A percentile compares a stretch with the other conserved stretches of the same genome.
Evolutionary conservation across 2,329 filamentous ascomycete species (phyloP).

Genomic region (Ascochyta koolunga): DNA sequence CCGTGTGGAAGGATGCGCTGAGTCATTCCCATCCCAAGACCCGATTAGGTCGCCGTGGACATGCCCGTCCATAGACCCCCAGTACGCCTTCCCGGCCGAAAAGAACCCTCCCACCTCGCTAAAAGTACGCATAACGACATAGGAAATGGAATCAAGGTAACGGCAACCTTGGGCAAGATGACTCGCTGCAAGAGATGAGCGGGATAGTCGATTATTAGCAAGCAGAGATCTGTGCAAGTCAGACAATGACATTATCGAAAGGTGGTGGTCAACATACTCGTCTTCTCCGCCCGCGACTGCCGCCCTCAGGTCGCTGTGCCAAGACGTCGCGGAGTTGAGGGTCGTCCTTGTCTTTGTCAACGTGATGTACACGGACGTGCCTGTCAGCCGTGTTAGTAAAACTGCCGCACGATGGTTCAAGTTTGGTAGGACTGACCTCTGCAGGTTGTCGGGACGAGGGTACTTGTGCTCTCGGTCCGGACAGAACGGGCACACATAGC

Average conservation of each 20-base stretch:
- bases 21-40: neutral
- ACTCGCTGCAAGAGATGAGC: neutral
- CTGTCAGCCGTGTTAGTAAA: constrained; percentile 53
- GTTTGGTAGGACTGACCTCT: constrained; percentile 67
- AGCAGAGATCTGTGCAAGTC: constrained; percentile 6
- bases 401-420: neutral
- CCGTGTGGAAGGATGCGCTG: neutral
- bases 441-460: constrained; percentile 91
- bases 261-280: constrained; percentile 52
- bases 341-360: constrained; percentile 89
- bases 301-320: constrained; percentile 82
- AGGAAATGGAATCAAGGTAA: neutral
- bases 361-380: constrained; percentile 91
- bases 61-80: constrained; percentile 4
- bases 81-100: constrained; percentile 10
- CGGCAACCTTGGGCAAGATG: neutral
- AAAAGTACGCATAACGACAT: constrained; percentile 4
- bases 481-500: constrained; percentile 96
- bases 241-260: neutral
- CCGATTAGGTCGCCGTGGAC: neutral
- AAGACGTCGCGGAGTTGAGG: constrained; percentile 80
- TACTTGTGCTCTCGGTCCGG: constrained; percentile 93
- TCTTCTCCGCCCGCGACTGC: constrained; percentile 77
- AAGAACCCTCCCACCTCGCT: constrained; percentile 7
- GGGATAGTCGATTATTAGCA: neutral